Evolutionary conservation across 495 filamentous ascomycete genomes (phyloP).

Genomic region (Penicillium silybi): DNA sequence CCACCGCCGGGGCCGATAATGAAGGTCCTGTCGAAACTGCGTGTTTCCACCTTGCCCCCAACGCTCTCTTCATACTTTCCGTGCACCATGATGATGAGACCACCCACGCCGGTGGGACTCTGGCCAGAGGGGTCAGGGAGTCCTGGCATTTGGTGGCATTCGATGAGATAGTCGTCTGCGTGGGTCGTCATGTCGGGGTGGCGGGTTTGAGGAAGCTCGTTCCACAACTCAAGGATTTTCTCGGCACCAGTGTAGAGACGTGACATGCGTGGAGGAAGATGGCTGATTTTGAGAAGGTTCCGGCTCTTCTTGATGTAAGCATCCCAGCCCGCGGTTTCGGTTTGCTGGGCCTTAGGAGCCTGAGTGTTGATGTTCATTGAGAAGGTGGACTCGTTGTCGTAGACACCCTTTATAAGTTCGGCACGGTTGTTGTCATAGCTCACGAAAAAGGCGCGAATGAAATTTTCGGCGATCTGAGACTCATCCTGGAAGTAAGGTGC

Average conservation of each 20-base stretch:
- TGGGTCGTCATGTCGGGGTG: conserved; percentile 66
- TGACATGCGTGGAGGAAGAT: conserved; percentile 53
- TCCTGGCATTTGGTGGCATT: conserved; percentile 72
- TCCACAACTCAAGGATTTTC: conserved; percentile 67
- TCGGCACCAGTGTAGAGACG: conserved; percentile 62
- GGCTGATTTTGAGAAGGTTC: conserved; percentile 68
- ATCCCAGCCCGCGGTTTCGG: conserved; percentile 56
- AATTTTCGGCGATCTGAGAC: conserved; percentile 66
- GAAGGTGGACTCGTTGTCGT: conserved; percentile 75
- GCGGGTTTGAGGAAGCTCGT: conserved; percentile 63
- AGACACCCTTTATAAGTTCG: conserved; percentile 59
- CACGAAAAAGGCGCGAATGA: conserved; percentile 69
- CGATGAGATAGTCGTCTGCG: conserved; percentile 68
- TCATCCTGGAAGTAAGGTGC: conserved; percentile 73
- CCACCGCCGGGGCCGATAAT: conserved; percentile 71
- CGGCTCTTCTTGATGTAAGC: conserved; percentile 74
- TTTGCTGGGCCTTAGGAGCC: conserved; percentile 49
- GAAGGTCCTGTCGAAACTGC: conserved; percentile 85
- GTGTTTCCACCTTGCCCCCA: conserved; percentile 51
- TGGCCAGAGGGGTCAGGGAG: conserved; percentile 68
- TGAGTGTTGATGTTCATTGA: conserved; percentile 68
- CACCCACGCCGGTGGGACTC: conserved; percentile 61
- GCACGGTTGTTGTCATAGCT: conserved; percentile 71
- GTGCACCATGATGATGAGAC: conserved; percentile 74
- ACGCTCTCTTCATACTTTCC: conserved; percentile 76